These are phyloP conservation scores for Candida buenavistaensis DNA, from an alignment of 1,139 yeast genomes.

Conservation along the genomic window DNA sequence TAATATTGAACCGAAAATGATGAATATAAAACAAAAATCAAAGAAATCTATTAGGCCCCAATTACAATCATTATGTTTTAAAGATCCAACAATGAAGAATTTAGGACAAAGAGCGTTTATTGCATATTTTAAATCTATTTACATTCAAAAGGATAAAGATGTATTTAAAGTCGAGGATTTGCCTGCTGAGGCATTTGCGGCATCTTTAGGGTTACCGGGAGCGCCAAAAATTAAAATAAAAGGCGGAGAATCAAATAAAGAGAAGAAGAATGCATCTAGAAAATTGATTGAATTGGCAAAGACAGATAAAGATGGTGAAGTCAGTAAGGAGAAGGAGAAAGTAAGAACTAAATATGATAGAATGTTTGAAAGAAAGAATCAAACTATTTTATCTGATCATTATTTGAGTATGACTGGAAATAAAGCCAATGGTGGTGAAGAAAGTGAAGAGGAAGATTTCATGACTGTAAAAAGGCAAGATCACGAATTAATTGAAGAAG, in stretches of 20 bases:
- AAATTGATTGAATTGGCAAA: constrained; percentile 57
- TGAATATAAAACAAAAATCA: constrained; percentile 75
- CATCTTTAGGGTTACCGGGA: constrained; percentile 89
- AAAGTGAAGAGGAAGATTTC: constrained; percentile 51
- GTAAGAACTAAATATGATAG: constrained; percentile 89
- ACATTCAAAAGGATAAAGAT: constrained; percentile 84
- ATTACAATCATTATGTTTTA: constrained; percentile 85
- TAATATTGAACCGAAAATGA: constrained; percentile 67
- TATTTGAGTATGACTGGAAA: constrained; percentile 67
- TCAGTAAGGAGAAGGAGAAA: constrained; percentile 48
- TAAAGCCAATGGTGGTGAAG: constrained; percentile 27
- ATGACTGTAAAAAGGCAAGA: constrained; percentile 76
- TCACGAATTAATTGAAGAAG: constrained; percentile 66
- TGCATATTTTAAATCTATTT: constrained; percentile 82
- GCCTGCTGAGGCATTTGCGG: constrained; percentile 83
- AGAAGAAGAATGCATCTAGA: constrained; percentile 80
- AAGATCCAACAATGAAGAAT: constrained; percentile 88
- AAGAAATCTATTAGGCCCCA: constrained; percentile 81
- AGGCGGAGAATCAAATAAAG: constrained; percentile 55
- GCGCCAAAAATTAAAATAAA: constrained; percentile 87
- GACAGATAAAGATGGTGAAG: constrained; percentile 69
- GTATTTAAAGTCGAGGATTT: constrained; percentile 75
- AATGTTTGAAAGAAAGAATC: constrained; percentile 94
- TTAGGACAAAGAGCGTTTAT: constrained; percentile 95
- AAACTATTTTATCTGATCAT: constrained; percentile 87